A percentile compares a stretch with the other conserved stretches of the same genome.
Evolutionary conservation across 2,329 filamentous ascomycete genomes (phyloP).

Genomic region (Alternaria triticimaculans): DNA sequence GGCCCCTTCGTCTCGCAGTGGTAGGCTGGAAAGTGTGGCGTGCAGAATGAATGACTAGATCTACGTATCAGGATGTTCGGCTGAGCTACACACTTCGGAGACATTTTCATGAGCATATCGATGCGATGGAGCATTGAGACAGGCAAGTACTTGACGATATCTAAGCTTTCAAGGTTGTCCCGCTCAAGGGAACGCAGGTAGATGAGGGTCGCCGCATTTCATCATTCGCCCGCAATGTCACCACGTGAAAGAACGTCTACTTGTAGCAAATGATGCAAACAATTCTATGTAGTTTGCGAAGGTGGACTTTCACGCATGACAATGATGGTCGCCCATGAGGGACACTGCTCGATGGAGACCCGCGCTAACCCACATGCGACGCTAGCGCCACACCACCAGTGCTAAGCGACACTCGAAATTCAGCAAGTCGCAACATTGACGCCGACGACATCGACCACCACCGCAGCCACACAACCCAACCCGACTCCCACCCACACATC

Average conservation of each 20-base stretch:
- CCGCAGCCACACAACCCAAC: constrained; percentile 32
- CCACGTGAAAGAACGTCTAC: too few species aligned
- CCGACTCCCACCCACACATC: constrained; percentile 36
- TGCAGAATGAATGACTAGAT: background rate
- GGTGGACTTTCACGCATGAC: background rate
- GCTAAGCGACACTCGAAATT: constrained; percentile 24
- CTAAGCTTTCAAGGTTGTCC: too few species aligned
- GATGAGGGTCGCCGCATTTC: too few species aligned
- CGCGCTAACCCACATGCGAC: background rate
- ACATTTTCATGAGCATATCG: too few species aligned
- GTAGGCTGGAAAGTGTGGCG: background rate
- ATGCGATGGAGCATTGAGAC: too few species aligned
- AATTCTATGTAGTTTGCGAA: accelerated
- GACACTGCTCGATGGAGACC: background rate
- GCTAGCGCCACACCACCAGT: constrained; percentile 9
- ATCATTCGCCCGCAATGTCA: too few species aligned
- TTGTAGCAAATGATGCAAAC: accelerated
- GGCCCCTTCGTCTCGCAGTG: too few species aligned
- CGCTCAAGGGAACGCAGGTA: too few species aligned
- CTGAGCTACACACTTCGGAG: too few species aligned
- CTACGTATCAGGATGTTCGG: accelerated
- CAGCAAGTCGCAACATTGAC: constrained; percentile 16
- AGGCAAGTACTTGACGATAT: too few species aligned
- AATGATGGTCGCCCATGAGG: background rate
- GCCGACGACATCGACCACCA: constrained; percentile 33